These are phyloP conservation scores for Dipteronia dyeriana DNA, from an alignment of 345 rosid species.

Conservation along the genomic window DNA sequence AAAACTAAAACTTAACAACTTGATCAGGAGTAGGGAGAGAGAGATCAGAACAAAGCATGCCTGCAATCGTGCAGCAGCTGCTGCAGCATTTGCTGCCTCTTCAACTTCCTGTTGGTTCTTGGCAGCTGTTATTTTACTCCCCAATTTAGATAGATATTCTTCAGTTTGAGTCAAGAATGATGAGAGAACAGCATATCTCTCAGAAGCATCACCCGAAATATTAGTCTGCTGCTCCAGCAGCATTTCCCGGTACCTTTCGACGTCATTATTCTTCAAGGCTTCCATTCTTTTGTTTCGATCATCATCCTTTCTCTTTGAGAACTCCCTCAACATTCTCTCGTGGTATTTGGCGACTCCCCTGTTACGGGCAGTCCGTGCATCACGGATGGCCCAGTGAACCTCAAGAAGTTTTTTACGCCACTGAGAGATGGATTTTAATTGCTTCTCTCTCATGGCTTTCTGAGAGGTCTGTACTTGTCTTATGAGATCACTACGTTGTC, in stretches of 20 bases:
- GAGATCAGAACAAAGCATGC: conserved; percentile 34
- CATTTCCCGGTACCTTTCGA: conserved; percentile 99
- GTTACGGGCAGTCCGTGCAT: conserved; percentile 96
- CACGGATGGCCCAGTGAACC: conserved; percentile 98
- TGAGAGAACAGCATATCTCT: conserved; percentile 93
- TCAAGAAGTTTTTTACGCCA: conserved; percentile 99
- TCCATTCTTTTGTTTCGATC: conserved; percentile 97
- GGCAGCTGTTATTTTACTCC: conserved; percentile 90
- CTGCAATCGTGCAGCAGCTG: conserved; percentile 90
- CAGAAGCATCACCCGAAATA: conserved; percentile 88
- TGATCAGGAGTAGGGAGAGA: background rate
- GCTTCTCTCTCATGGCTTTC: conserved; percentile 88
- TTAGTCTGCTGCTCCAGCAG: conserved; percentile 95
- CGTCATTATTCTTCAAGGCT: conserved; percentile 98
- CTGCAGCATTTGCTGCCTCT: conserved; percentile 97
- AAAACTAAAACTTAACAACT: background rate
- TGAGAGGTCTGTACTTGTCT: conserved; percentile 90
- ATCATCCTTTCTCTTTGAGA: conserved; percentile 94
- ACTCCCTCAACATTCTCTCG: conserved; percentile 94
- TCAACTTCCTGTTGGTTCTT: conserved; percentile 98
- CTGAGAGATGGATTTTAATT: conserved; percentile 89
- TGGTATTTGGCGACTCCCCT: conserved; percentile 99
- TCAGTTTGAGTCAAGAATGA: conserved; percentile 98
- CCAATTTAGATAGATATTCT: conserved; percentile 91
- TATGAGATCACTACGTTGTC: conserved; percentile 87